Evolutionary conservation across 805 yeast genomes (phyloP).

Genomic region (Wickerhamomyces strasburgensis): DNA sequence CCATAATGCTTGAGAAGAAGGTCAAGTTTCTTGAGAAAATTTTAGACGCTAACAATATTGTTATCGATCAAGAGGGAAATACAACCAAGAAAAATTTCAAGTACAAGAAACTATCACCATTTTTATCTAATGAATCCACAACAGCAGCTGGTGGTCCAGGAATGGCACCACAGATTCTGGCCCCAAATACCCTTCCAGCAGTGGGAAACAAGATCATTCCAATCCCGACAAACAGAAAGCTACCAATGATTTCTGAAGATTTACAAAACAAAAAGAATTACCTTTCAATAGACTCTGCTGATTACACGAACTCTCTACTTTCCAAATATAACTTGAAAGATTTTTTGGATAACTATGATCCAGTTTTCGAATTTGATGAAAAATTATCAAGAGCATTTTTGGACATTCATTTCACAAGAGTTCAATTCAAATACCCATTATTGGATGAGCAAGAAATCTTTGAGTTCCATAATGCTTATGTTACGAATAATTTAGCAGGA

Average conservation of each 20-base stretch:
- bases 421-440: conserved; percentile 54
- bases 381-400: conserved; percentile 44
- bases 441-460: conserved; percentile 48
- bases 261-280: conserved; percentile 3
- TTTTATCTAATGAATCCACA: conserved; percentile 17
- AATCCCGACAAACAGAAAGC: conserved; percentile 10
- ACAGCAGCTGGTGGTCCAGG: not conserved
- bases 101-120: conserved; percentile 35
- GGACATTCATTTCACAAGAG: conserved; percentile 49
- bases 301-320: conserved; percentile 36
- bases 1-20: conserved; percentile 49
- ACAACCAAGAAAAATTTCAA: conserved; percentile 29
- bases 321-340: conserved; percentile 44
- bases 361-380: conserved; percentile 48
- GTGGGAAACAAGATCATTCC: conserved; percentile 7
- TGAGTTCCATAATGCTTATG: conserved; percentile 45
- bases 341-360: conserved; percentile 38
- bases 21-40: conserved; percentile 46
- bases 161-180: not conserved
- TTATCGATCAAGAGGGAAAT: conserved; percentile 23
- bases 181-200: not conserved
- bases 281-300: conserved; percentile 30
- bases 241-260: conserved; percentile 12
- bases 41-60: conserved; percentile 30
- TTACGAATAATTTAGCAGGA: conserved; percentile 29